A percentile compares a stretch with the other conserved stretches of the same genome.
Evolutionary conservation across 768 basidiomycete species (phyloP).

Genomic region (Leucocoprinus sp.): DNA sequence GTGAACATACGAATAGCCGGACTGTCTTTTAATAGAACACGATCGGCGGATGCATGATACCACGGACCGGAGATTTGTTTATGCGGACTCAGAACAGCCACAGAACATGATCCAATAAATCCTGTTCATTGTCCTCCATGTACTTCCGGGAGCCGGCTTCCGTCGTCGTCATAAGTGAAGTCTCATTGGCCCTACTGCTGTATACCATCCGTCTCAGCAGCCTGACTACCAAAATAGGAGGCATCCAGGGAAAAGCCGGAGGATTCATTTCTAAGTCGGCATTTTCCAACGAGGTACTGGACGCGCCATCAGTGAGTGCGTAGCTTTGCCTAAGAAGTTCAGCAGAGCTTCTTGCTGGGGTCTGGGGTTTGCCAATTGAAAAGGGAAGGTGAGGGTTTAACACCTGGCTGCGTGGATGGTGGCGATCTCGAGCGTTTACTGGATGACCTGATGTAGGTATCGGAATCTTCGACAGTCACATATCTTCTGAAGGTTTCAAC

Average conservation of each 20-base stretch:
- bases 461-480: constrained; percentile 47
- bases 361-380: constrained; percentile 54
- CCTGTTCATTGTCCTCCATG: not conserved
- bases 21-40: not conserved
- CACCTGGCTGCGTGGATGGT: constrained; percentile 33
- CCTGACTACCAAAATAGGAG: constrained; percentile 43
- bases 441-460: constrained; percentile 45
- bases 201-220: constrained; percentile 68
- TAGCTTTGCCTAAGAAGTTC: constrained; percentile 60
- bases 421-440: constrained; percentile 30
- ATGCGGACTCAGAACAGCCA: not conserved
- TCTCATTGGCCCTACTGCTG: constrained; percentile 78
- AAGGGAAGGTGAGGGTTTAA: constrained; percentile 49
- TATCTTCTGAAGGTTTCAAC: constrained; percentile 52
- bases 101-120: no score
- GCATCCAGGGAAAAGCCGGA: constrained; percentile 78
- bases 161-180: constrained; percentile 82
- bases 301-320: constrained; percentile 67
- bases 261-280: constrained; percentile 86
- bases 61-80: not conserved
- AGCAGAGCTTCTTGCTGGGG: constrained; percentile 73
- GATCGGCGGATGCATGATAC: not conserved
- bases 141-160: not conserved
- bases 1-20: not conserved
- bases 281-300: constrained; percentile 59